A percentile compares a stretch with the other conserved stretches of the same genome.
phyloP scores from a whole-genome alignment of 108 stramenopile genomes.

The Ochromonas danica region DNA sequence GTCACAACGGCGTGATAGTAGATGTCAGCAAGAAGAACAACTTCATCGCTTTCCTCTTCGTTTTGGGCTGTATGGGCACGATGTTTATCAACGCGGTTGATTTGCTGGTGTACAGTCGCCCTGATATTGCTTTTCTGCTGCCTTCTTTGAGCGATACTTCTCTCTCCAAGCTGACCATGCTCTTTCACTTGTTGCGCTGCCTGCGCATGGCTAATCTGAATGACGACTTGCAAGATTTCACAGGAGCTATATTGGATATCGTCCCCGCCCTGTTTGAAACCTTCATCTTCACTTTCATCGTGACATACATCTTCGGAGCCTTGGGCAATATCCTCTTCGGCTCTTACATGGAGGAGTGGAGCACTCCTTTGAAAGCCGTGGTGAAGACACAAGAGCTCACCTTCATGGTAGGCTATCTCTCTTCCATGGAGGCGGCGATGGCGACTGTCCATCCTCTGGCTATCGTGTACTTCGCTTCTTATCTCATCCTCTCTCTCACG shows the following conservation, averaged over 20 bases:
- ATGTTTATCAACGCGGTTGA: neutral
- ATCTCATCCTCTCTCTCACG: slow-evolving; percentile 18
- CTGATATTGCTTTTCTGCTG: neutral
- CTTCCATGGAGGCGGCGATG: slow-evolving; percentile 24
- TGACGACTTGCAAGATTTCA: slow-evolving; percentile 5
- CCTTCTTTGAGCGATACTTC: neutral
- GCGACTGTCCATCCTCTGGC: neutral
- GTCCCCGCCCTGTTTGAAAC: slow-evolving; percentile 9
- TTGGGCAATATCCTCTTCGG: slow-evolving; percentile 26
- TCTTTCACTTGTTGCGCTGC: slow-evolving; percentile 5
- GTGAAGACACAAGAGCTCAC: slow-evolving; percentile 11
- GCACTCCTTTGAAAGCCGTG: neutral
- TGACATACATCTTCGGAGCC: slow-evolving; percentile 21
- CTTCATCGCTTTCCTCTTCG: neutral
- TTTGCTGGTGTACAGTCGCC: neutral
- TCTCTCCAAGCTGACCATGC: neutral
- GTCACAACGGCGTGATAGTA: neutral
- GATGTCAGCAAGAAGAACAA: neutral
- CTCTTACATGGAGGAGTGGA: neutral
- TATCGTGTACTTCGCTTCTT: neutral
- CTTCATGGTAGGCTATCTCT: slow-evolving; percentile 1
- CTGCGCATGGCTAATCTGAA: slow-evolving; percentile 11
- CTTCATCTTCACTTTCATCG: slow-evolving; percentile 19
- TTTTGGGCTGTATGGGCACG: neutral
- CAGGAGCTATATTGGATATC: neutral